Evolutionary conservation across 2,329 filamentous ascomycete species (phyloP), one percentile per base, ranked within the genome.

Genomic region (Pseudogymnoascus sp.): DNA sequence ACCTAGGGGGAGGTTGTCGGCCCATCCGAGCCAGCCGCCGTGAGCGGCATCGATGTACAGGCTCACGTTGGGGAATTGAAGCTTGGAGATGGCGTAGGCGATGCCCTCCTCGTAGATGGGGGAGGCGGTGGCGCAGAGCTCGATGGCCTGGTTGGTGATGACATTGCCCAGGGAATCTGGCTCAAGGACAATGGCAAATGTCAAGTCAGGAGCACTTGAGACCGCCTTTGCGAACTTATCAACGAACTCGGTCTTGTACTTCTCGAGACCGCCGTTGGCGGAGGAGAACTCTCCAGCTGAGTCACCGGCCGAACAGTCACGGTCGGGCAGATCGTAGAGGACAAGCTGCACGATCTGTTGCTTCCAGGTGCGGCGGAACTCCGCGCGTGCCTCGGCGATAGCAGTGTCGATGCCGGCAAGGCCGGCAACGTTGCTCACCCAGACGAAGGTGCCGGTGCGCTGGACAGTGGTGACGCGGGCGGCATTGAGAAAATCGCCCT

Each of bases 221-320:
- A 78, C 66, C 68, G 75, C 76, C 42, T 73, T 68, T 7, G 74
- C 74, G 65, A 74, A 78, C 0, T 73, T 73, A 67, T 75, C 73
- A 65, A 80, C 71, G 66, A 75, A 79, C 60, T 73, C 71, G 47
- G 70, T 70, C 71, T 78, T 77, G 71, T 79, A 79, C 21, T 72
- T 67, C 66, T 75, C 69, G 11, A 78, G 66, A 4, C 77, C 77
- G 62, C 74, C 70, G 14, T 77, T 65, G 16, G 62, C 70, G 60
- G 71, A 72, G 42, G 68, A 68, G 18, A 79, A 73, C 67, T 79
- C 78, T n/a, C 77, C 77, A 0, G 74, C 73, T 12, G 72, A 75
- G 67, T 78, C 76, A 26, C 76, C 77, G 4, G 75, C 76, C n/a
- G 73, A 74, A 72, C 78, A 80, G 70, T 80, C 78, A 2, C 78